These are phyloP conservation scores for Syncephalastrum monosporum DNA, from an alignment of 371 early-diverging fungal species.

Conservation along the genomic window DNA sequence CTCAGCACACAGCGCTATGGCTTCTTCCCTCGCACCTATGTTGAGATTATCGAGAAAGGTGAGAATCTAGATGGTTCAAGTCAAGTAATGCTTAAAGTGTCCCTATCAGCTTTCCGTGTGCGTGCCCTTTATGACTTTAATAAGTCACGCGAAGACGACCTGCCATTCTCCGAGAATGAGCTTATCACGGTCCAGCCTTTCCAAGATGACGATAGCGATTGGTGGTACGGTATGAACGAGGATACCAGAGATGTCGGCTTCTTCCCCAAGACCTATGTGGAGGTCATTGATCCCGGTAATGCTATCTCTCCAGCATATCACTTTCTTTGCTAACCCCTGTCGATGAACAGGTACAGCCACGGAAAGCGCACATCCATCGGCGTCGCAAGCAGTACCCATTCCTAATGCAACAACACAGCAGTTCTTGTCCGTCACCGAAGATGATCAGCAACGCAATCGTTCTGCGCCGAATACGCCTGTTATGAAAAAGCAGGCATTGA, in stretches of 20 bases:
- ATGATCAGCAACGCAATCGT: slow-evolving; percentile 16
- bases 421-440: slow-evolving; percentile 14
- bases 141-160: slow-evolving; percentile 44
- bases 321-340: no score
- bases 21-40: slow-evolving; percentile 48
- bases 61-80: not conserved
- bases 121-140: slow-evolving; percentile 41
- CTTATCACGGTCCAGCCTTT: slow-evolving; percentile 49
- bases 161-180: slow-evolving; percentile 44
- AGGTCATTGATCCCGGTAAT: slow-evolving; percentile 32
- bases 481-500: slow-evolving; percentile 35
- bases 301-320: not conserved
- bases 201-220: slow-evolving; percentile 47
- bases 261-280: slow-evolving; percentile 43
- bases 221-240: slow-evolving; percentile 48
- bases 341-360: not conserved
- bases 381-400: not conserved
- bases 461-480: slow-evolving; percentile 48
- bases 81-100: not conserved
- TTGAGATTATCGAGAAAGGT: slow-evolving; percentile 48
- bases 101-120: slow-evolving; percentile 37
- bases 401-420: not conserved
- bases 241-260: slow-evolving; percentile 37
- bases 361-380: not conserved
- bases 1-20: slow-evolving; percentile 30